Evolutionary conservation across 2,329 filamentous ascomycete species (phyloP).

Genomic region (Westerdykella sp.): DNA sequence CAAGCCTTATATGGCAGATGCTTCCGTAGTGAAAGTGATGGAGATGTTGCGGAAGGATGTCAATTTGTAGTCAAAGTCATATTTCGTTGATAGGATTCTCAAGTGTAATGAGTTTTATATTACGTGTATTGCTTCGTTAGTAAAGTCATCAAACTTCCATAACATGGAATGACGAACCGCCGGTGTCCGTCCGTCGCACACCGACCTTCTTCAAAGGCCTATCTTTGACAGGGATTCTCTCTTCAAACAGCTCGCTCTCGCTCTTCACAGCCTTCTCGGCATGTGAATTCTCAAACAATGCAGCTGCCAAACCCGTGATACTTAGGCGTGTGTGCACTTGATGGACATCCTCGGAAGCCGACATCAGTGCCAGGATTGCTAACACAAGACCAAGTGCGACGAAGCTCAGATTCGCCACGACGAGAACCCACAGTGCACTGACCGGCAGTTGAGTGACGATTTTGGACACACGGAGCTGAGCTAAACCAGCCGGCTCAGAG

Average conservation of each 20-base stretch:
- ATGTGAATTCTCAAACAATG: slow-evolving; percentile 8
- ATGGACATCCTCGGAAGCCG: slow-evolving; percentile 5
- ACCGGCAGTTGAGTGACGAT: slow-evolving; percentile 10
- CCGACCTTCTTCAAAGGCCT: slow-evolving; percentile 1
- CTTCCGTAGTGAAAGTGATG: too few species aligned
- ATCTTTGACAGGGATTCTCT: neutral
- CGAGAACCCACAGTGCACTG: slow-evolving; percentile 11
- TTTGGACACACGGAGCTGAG: slow-evolving; percentile 7
- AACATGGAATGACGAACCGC: slow-evolving; percentile 1
- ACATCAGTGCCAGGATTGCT: slow-evolving; percentile 5
- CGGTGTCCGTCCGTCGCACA: slow-evolving; percentile 5
- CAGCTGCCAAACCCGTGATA: slow-evolving; percentile 8
- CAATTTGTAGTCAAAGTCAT: too few species aligned
- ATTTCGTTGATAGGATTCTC: too few species aligned
- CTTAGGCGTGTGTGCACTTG: slow-evolving; percentile 9
- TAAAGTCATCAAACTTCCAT: neutral
- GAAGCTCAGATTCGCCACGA: slow-evolving; percentile 9
- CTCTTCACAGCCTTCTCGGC: slow-evolving; percentile 1
- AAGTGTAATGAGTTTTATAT: too few species aligned
- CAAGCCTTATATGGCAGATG: too few species aligned
- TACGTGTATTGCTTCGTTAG: too few species aligned
- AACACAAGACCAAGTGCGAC: slow-evolving; percentile 6
- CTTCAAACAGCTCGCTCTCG: slow-evolving; percentile 3
- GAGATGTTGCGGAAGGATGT: too few species aligned
- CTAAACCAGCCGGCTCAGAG: slow-evolving; percentile 1